Conservation (phyloP, 495 filamentous ascomycete species). For the Rhizodiscina lignyota region DNA sequence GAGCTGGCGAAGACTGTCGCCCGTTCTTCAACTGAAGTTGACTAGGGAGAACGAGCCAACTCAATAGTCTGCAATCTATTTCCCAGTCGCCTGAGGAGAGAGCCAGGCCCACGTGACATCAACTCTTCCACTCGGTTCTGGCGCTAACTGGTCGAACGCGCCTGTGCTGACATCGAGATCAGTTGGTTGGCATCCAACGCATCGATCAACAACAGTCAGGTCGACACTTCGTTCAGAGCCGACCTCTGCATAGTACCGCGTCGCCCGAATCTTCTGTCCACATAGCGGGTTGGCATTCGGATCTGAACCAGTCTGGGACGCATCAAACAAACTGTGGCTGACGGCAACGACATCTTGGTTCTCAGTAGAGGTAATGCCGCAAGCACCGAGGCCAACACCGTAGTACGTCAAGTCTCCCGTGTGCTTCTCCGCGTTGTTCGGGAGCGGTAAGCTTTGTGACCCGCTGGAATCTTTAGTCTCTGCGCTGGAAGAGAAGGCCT, state of each 20-base stretch:
- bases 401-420: conserved; percentile 61
- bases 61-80: too few species aligned
- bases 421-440: conserved; percentile 30
- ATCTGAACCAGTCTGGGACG: conserved; percentile 33
- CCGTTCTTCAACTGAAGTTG: too few species aligned
- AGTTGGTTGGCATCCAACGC: conserved; percentile 42
- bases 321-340: conserved; percentile 51
- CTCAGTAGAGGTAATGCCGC: conserved; percentile 37
- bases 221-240: conserved; percentile 32
- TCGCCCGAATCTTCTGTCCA: conserved; percentile 42
- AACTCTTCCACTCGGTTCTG: conserved; percentile 38
- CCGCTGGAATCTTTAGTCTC: conserved; percentile 4
- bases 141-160: conserved; percentile 44
- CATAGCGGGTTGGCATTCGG: conserved; percentile 60
- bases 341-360: conserved; percentile 48
- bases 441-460: conserved; percentile 35
- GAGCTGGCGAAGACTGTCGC: too few species aligned
- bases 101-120: conserved; percentile 54
- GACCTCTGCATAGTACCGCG: conserved; percentile 25
- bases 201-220: conserved; percentile 61
- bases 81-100: too few species aligned
- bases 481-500: conserved; percentile 1
- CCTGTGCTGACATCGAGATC: conserved; percentile 51
- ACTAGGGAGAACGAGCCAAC: too few species aligned
- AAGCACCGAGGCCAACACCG: conserved; percentile 49